Conservation (phyloP, 768 basidiomycete genomes). For the Hortiboletus campestris region DNA sequence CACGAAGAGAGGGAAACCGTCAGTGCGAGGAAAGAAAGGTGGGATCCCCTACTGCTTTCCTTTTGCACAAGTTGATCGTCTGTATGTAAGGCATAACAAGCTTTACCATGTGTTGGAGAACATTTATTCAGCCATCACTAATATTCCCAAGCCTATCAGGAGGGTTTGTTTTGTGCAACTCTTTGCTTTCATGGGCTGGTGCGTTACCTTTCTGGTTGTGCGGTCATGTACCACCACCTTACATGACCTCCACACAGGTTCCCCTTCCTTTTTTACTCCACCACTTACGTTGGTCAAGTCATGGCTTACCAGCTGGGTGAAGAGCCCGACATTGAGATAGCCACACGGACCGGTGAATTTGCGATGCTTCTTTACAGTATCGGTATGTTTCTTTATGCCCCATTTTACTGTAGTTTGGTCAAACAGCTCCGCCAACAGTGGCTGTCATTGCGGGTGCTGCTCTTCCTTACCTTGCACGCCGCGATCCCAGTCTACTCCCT, state of each 20-base stretch:
- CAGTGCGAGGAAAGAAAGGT: conserved; percentile 45
- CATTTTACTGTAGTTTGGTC: background rate
- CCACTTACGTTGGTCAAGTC: conserved; percentile 91
- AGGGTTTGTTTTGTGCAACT: conserved; percentile 92
- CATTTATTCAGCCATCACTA: conserved; percentile 69
- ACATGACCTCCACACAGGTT: conserved; percentile 53
- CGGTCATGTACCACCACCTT: conserved; percentile 4
- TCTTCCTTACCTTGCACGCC: conserved; percentile 77
- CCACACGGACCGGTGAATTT: conserved; percentile 81
- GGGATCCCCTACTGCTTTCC: conserved; percentile 6
- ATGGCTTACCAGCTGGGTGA: conserved; percentile 76
- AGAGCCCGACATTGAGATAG: conserved; percentile 81
- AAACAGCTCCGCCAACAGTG: conserved; percentile 44
- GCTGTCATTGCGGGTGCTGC: conserved; percentile 80
- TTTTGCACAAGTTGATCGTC: background rate
- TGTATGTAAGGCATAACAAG: conserved; percentile 40
- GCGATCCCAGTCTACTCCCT: conserved; percentile 77
- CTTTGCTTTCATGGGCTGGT: conserved; percentile 98
- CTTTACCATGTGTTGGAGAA: conserved; percentile 74
- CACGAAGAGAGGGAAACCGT: conserved; percentile 78
- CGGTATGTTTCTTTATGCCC: conserved; percentile 42
- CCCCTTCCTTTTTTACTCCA: conserved; percentile 92
- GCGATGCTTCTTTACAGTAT: conserved; percentile 91
- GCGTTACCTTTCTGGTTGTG: conserved; percentile 21
- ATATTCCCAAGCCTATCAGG: conserved; percentile 79